Evolutionary conservation across 2,329 filamentous ascomycete species (phyloP).

Genomic region (Fusarium coffeatum): DNA sequence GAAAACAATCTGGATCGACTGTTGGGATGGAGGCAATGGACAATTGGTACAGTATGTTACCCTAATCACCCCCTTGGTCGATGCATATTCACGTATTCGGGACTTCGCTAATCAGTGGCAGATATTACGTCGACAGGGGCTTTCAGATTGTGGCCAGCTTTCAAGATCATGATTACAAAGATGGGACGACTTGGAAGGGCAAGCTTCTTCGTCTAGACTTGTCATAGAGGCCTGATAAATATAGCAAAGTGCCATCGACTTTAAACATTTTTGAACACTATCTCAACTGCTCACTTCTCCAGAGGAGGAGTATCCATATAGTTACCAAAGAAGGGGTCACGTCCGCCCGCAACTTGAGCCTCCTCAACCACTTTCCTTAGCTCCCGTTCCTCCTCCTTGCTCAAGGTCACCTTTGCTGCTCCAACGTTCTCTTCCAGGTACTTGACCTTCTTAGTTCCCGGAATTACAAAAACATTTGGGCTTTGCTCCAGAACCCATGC

Average conservation of each 20-base stretch:
- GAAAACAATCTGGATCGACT: constrained; percentile 44
- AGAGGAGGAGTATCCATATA: constrained; percentile 37
- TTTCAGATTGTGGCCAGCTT: constrained; percentile 32
- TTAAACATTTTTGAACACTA: too few relatives aligned
- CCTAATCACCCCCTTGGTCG: not conserved
- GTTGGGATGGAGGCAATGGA: constrained; percentile 43
- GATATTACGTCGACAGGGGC: constrained; percentile 38
- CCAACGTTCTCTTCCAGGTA: constrained; percentile 61
- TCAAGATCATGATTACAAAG: not conserved
- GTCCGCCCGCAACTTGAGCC: constrained; percentile 45
- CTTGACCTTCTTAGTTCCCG: constrained; percentile 60
- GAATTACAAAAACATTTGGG: constrained; percentile 69
- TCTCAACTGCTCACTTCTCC: constrained; percentile 1
- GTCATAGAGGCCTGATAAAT: constrained; percentile 13
- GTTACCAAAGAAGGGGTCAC: constrained; percentile 37
- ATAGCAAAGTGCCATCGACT: not conserved
- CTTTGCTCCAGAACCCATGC: constrained; percentile 73
- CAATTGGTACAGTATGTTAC: constrained; percentile 38
- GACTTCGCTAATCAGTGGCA: constrained; percentile 24
- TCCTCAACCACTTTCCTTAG: constrained; percentile 48
- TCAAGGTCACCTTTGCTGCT: constrained; percentile 50
- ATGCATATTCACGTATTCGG: not conserved
- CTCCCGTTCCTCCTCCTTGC: constrained; percentile 50
- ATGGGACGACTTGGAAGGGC: constrained; percentile 23
- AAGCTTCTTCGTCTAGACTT: constrained; percentile 36